phyloP scores from a whole-genome alignment of 2,329 filamentous ascomycete species.

The Phyllosticta citriasiana region DNA sequence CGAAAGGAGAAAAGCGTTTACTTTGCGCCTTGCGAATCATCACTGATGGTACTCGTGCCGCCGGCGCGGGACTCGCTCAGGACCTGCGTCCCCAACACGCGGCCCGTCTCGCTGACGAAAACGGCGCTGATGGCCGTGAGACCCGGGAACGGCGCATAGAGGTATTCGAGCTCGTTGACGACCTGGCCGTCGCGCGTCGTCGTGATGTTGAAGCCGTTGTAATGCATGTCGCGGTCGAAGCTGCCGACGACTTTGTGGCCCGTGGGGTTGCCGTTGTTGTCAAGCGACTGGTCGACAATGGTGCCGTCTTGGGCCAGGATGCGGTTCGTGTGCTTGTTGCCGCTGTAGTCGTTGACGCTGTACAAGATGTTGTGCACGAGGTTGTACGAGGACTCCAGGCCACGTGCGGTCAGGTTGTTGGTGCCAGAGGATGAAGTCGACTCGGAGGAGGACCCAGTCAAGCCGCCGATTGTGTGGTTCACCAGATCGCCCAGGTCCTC shows the following conservation, averaged over 20 bases:
- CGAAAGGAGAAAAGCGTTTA: background rate
- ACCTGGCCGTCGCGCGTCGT: slow-evolving; percentile 32
- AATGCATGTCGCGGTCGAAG: slow-evolving; percentile 44
- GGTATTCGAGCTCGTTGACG: slow-evolving; percentile 44
- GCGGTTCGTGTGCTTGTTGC: slow-evolving; percentile 44
- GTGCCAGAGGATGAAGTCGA: slow-evolving; percentile 1
- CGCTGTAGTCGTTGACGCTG: slow-evolving; percentile 50
- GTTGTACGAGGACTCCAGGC: slow-evolving; percentile 16
- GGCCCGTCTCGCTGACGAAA: slow-evolving; percentile 37
- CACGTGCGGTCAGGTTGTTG: slow-evolving; percentile 17
- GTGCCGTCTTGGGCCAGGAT: slow-evolving; percentile 46
- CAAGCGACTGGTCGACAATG: slow-evolving; percentile 44
- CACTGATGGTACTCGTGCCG: slow-evolving; percentile 42
- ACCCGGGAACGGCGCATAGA: slow-evolving; percentile 43
- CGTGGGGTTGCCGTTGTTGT: slow-evolving; percentile 43
- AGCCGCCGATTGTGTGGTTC: slow-evolving; percentile 27
- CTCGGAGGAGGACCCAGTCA: slow-evolving; percentile 12
- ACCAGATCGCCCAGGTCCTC: slow-evolving; percentile 40
- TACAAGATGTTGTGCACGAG: slow-evolving; percentile 50
- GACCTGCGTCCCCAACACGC: slow-evolving; percentile 42
- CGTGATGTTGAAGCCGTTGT: slow-evolving; percentile 40
- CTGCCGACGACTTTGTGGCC: slow-evolving; percentile 37
- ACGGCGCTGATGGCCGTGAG: slow-evolving; percentile 39
- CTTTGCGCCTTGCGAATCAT: slow-evolving; percentile 5
- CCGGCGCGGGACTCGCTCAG: slow-evolving; percentile 45